Base-by-base conservation (phyloP, 106 monocot genomes). In the Xerophyta viscosa region DNA sequence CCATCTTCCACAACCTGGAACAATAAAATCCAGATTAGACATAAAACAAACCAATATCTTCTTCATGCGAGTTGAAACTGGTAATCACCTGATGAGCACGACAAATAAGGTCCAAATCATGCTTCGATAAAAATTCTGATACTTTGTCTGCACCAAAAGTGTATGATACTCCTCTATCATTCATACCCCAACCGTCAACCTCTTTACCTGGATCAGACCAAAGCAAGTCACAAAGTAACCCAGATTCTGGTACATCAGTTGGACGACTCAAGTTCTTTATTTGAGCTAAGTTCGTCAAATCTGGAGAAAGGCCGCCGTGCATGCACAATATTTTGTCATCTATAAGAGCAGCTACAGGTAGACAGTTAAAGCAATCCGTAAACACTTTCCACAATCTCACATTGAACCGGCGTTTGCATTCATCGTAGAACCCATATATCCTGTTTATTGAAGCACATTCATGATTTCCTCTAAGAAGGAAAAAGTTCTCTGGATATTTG, bases 1-100 rank as follows among this genome's bases (percentile, higher is more conserved):
- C 75, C 75, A 58, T 75, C 75, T 56, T 75, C 75, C 15, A 75
- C 75, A 68, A 75, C 75, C 75, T 75, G 75, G 27, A 52, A 53
- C 18, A 13, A 44, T 14, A 24, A n/a, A 6, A 27, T 27, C 4
- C 19, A 9, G 37, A 12, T 19, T 17, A 25, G 17, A 31, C 27
- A 41, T 27, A 39, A 45, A 15, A 36, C 1, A 48, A 54, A 1
- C 3, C 18, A 26, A 29, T 22, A 1, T 56, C 14, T 22, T n/a
- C n/a, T n/a, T n/a, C n/a, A n/a, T n/a, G n/a, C n/a, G n/a, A n/a
- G n/a, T 9, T 17, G 22, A 15, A 30, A 8, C 2, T 14, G 12
- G 14, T 31, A 24, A 29, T 56, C 1, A 74, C 74, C 74, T 74
- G 74, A 62, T 74, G 74, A 27, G 74, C 74, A 21, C 74, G 74